phyloP scores from a whole-genome alignment of 768 basidiomycete genomes.

The Candolleomyces efflorescens region DNA sequence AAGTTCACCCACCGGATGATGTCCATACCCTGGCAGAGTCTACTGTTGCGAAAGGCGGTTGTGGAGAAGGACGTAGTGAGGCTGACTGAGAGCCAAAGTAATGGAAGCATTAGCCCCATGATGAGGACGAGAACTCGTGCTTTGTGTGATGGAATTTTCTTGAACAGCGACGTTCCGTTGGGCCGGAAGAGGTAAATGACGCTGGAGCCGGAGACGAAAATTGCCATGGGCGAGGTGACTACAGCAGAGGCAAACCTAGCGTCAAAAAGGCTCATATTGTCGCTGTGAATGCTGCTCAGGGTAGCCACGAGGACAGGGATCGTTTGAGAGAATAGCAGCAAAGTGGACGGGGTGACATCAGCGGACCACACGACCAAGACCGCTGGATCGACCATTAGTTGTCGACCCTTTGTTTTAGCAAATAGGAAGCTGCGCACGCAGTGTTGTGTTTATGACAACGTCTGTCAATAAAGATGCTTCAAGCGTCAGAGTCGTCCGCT shows the following conservation, averaged over 20 bases:
- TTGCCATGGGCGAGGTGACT: constrained; percentile 13
- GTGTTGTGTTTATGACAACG: background rate
- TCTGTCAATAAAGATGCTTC: background rate
- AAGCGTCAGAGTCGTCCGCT: background rate
- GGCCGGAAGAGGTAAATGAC: background rate
- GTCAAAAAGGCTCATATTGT: constrained; percentile 15
- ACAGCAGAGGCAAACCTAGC: constrained; percentile 16
- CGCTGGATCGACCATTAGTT: background rate
- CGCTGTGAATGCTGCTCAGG: constrained; percentile 7
- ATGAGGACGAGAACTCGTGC: background rate
- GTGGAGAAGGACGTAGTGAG: background rate
- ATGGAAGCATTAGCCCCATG: background rate
- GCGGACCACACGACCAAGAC: background rate
- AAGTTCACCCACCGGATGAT: background rate
- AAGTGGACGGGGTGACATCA: background rate
- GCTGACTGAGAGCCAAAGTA: background rate
- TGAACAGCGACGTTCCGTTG: background rate
- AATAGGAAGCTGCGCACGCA: background rate
- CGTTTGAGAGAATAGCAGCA: constrained; percentile 15
- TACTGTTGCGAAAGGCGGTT: background rate
- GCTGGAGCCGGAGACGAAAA: constrained; percentile 7
- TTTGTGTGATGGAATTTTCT: background rate
- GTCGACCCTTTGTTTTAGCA: too few species aligned
- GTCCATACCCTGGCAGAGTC: background rate
- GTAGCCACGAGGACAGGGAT: constrained; percentile 17